These are phyloP conservation scores for Coprinopsis sp. DNA, from an alignment of 768 basidiomycete species.

Conservation along the genomic window DNA sequence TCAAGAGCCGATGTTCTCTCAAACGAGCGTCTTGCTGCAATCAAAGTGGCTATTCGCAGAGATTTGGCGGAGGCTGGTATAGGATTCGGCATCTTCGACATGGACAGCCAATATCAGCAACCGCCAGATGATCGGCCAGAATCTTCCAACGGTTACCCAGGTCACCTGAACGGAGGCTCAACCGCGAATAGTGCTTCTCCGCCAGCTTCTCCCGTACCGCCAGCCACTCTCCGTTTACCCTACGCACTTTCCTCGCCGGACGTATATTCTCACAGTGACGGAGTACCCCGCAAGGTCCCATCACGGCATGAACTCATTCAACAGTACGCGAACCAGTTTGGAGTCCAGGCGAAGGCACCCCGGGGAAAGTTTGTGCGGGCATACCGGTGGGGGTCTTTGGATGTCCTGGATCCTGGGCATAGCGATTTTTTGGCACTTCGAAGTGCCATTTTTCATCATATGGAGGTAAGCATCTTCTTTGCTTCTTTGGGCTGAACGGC, in stretches of 20 bases:
- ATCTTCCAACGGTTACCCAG: conserved; percentile 46
- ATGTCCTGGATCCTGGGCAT: conserved; percentile 73
- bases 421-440: conserved; percentile 78
- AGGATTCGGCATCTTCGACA: conserved; percentile 87
- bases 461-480: conserved; percentile 58
- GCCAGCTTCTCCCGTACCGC: conserved; percentile 60
- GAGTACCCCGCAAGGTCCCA: conserved; percentile 51
- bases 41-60: conserved; percentile 75
- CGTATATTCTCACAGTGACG: conserved; percentile 80
- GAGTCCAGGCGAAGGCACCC: conserved; percentile 40
- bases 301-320: conserved; percentile 70
- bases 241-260: conserved; percentile 84
- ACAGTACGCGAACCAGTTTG: conserved; percentile 54
- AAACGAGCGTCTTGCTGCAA: conserved; percentile 72
- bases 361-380: conserved; percentile 64
- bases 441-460: conserved; percentile 79
- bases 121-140: conserved; percentile 42
- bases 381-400: conserved; percentile 83
- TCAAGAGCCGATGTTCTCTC: conserved; percentile 78
- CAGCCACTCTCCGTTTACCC: conserved; percentile 64
- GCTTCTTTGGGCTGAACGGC: conserved; percentile 6
- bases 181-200: conserved; percentile 50
- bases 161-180: conserved; percentile 48
- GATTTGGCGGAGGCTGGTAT: conserved; percentile 83
- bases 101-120: conserved; percentile 51